These are phyloP conservation scores for Moesziomyces globuligerus DNA, from an alignment of 1,284 basidiomycete species.

Conservation along the genomic window DNA sequence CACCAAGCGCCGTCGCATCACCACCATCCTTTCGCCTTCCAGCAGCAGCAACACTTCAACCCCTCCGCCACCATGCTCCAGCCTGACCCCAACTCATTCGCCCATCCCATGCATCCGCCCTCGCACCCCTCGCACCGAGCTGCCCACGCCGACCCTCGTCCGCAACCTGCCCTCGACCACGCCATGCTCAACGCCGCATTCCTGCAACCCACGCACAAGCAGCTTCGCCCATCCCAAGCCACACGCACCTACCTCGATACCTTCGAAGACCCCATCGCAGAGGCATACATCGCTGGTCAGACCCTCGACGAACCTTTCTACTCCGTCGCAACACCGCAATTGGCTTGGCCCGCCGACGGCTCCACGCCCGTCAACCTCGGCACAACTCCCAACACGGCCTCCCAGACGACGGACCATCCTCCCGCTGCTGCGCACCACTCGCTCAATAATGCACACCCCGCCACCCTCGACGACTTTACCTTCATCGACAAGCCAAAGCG, in stretches of 20 bases:
- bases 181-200: conserved; percentile 7
- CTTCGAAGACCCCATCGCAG: conserved; percentile 42
- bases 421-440: no score
- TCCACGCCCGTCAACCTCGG: conserved; percentile 29
- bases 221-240: not conserved
- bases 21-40: conserved; percentile 13
- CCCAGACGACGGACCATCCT: conserved; percentile 5
- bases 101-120: no score
- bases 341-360: conserved; percentile 14
- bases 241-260: conserved; percentile 35
- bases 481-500: conserved; percentile 5
- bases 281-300: conserved; percentile 44
- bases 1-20: conserved; percentile 7
- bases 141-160: no score
- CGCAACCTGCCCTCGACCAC: not conserved
- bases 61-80: not conserved
- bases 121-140: no score
- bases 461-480: conserved; percentile 14
- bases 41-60: conserved; percentile 11
- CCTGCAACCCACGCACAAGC: conserved; percentile 1
- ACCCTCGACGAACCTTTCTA: conserved; percentile 43
- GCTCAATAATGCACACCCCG: conserved; percentile 11
- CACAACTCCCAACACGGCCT: conserved; percentile 4
- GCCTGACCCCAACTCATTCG: not conserved
- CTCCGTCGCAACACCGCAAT: conserved; percentile 26